Evolutionary conservation across 495 filamentous ascomycete genomes (phyloP).

Genomic region (Staphylotrichum longicolle): DNA sequence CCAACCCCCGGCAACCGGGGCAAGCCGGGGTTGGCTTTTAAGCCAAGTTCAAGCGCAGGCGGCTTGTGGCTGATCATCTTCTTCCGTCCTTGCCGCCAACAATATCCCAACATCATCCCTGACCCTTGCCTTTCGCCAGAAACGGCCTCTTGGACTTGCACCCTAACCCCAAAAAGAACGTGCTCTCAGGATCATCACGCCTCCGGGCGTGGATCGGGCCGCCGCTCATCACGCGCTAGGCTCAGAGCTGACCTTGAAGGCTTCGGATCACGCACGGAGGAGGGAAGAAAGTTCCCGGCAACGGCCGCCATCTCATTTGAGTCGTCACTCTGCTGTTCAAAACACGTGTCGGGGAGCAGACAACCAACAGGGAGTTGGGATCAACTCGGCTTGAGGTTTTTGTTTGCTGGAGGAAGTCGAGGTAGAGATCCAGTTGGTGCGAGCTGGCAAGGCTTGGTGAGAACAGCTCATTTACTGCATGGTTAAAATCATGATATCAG

Average conservation of each 20-base stretch:
- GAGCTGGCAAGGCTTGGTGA: no score
- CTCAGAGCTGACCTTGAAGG: background rate
- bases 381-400: no score
- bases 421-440: no score
- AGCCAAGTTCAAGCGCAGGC: background rate
- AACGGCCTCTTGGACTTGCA: background rate
- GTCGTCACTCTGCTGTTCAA: no score
- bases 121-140: background rate
- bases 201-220: constrained; percentile 3
- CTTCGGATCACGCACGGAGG: background rate
- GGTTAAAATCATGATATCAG: no score
- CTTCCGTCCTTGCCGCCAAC: constrained; percentile 5
- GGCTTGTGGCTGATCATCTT: background rate
- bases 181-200: background rate
- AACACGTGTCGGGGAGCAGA: no score
- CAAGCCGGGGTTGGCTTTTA: background rate
- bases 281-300: background rate
- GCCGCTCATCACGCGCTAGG: constrained; percentile 8
- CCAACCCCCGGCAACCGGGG: background rate
- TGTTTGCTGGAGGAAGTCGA: no score
- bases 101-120: background rate
- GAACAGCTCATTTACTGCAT: no score
- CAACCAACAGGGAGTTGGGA: no score
- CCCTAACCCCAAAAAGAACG: background rate
- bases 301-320: background rate